Evolutionary conservation across 2,329 filamentous ascomycete genomes (phyloP).

Genomic region (Ceratocystis alfenasii): DNA sequence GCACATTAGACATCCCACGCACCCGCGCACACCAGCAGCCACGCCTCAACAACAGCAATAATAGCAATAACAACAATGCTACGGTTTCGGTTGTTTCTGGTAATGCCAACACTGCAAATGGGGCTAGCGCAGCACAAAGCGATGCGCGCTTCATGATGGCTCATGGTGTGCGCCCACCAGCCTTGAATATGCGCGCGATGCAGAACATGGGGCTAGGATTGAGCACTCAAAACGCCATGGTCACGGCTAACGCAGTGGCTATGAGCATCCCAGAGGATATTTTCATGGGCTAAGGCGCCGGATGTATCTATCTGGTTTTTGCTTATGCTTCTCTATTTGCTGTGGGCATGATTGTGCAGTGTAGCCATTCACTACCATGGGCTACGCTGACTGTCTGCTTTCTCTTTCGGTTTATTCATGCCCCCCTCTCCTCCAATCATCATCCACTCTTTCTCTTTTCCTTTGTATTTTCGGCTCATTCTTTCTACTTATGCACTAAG

Average conservation of each 20-base stretch:
- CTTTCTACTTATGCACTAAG: background rate
- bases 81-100: background rate
- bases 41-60: constrained; percentile 5
- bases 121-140: background rate
- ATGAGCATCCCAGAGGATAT: constrained; percentile 37
- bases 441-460: constrained; percentile 4
- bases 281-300: constrained; percentile 37
- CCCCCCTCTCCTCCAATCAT: background rate
- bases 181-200: constrained; percentile 36
- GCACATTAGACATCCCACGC: constrained; percentile 35
- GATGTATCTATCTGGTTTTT: background rate
- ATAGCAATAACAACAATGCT: background rate
- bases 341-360: background rate
- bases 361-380: background rate
- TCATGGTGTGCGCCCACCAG: constrained; percentile 3
- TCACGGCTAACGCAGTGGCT: constrained; percentile 36
- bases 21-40: constrained; percentile 27
- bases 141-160: constrained; percentile 18
- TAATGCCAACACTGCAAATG: background rate
- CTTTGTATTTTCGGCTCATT: background rate
- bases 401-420: background rate
- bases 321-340: background rate
- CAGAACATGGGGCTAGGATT: constrained; percentile 34
- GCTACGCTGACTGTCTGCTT: background rate
- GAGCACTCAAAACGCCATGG: constrained; percentile 31